Conservation (phyloP, 2,329 filamentous ascomycete species). For the Thermomyces lanuginosus region DNA sequence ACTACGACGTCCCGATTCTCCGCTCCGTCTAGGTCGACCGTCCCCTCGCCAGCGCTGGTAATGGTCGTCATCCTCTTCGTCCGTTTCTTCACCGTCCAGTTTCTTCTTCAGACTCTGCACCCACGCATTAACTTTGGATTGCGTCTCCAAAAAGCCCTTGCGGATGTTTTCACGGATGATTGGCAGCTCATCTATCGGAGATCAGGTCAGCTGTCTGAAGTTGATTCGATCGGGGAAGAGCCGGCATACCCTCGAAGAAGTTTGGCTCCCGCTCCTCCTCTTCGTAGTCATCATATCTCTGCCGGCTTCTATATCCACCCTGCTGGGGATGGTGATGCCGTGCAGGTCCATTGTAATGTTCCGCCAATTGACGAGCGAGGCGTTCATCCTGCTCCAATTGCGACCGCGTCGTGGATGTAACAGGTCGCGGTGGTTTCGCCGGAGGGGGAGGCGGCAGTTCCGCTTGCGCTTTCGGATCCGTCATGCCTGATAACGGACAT, state of each 20-base stretch:
- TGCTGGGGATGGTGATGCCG: constrained; percentile 16
- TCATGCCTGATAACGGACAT: constrained; percentile 44
- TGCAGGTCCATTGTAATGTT: constrained; percentile 54
- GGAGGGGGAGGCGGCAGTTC: constrained; percentile 58
- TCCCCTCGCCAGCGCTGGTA: constrained; percentile 21
- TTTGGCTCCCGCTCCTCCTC: constrained; percentile 58
- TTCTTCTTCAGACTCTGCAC: constrained; percentile 83
- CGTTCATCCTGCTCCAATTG: constrained; percentile 83
- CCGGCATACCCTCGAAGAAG: constrained; percentile 59
- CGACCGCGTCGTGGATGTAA: constrained; percentile 44
- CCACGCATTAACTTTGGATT: constrained; percentile 84
- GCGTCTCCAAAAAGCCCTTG: constrained; percentile 89
- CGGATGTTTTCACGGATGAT: constrained; percentile 83
- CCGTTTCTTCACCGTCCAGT: constrained; percentile 75
- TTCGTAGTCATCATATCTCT: constrained; percentile 40
- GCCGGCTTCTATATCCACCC: constrained; percentile 25
- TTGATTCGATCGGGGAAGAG: background rate
- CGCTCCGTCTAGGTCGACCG: constrained; percentile 40
- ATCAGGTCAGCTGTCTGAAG: background rate
- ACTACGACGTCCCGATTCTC: constrained; percentile 52
- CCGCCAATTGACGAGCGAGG: constrained; percentile 80
- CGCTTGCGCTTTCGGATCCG: constrained; percentile 55
- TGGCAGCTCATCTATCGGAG: constrained; percentile 60
- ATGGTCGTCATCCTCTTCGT: constrained; percentile 32
- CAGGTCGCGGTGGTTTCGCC: constrained; percentile 62